Percentiles rank a stretch among this genome's conserved stretches.
phyloP scores from a whole-genome alignment of 1,284 basidiomycete genomes.

The Xanthoconium separans region DNA sequence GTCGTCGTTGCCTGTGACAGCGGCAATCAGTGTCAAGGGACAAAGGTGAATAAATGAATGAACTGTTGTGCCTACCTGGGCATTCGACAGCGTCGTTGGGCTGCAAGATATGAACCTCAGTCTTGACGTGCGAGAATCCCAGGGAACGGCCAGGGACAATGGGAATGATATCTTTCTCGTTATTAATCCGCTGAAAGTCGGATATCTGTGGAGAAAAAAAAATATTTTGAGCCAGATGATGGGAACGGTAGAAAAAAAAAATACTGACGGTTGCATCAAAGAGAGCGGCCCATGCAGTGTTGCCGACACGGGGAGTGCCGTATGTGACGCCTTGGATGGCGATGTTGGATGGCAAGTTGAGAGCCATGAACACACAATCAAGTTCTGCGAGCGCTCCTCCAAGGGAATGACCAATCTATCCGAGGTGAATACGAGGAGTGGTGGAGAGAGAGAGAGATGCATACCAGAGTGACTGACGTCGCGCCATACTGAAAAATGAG shows the following conservation, averaged over 20 bases:
- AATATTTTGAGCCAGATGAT: background rate
- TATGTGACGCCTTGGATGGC: slow-evolving; percentile 47
- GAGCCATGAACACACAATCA: slow-evolving; percentile 47
- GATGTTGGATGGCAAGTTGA: slow-evolving; percentile 44
- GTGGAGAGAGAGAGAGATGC: background rate
- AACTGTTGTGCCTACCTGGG: slow-evolving; percentile 30
- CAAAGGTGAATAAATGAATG: background rate
- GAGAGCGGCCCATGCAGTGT: slow-evolving; percentile 27
- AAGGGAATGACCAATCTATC: slow-evolving; percentile 53
- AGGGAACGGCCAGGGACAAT: slow-evolving; percentile 46
- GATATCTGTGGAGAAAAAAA: slow-evolving; percentile 31
- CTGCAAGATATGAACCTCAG: slow-evolving; percentile 41
- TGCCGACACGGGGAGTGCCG: slow-evolving; percentile 46
- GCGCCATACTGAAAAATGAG: slow-evolving; percentile 36
- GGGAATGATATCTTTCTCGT: slow-evolving; percentile 44
- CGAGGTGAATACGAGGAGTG: background rate
- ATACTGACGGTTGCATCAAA: slow-evolving; percentile 34
- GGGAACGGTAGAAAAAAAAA: slow-evolving; percentile 22
- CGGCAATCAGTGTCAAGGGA: background rate
- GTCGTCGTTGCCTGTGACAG: slow-evolving; percentile 43
- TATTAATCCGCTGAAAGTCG: slow-evolving; percentile 48
- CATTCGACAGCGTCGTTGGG: slow-evolving; percentile 38
- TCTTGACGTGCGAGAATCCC: slow-evolving; percentile 43
- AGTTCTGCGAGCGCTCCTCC: slow-evolving; percentile 58
- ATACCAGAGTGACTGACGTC: slow-evolving; percentile 38